phyloP scores from a whole-genome alignment of 169 alveolate species.

The Cryptosporidium xiaoi region DNA sequence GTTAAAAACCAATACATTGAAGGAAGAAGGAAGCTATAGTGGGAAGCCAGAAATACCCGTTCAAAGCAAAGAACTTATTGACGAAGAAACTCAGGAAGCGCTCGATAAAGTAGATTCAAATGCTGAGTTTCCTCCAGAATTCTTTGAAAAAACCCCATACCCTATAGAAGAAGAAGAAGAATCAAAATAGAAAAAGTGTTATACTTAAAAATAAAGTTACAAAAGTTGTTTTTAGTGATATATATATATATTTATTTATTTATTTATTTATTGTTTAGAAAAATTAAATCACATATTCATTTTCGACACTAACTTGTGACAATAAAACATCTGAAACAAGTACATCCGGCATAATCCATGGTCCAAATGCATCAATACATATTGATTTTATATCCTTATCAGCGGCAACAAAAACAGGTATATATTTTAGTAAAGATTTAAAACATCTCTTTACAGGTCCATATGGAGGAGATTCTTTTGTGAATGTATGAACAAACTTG shows the following conservation, averaged over 20 bases:
- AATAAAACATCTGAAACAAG: constrained; percentile 55
- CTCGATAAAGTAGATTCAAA: neutral
- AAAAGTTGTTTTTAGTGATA: neutral
- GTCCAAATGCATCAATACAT: constrained; percentile 70
- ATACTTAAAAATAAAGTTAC: neutral
- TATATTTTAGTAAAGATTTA: constrained; percentile 36
- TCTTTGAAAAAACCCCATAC: constrained; percentile 55
- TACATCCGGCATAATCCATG: constrained; percentile 74
- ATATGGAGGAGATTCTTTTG: constrained; percentile 53
- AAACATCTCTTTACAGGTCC: constrained; percentile 69
- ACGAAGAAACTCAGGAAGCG: neutral
- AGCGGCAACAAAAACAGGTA: constrained; percentile 51
- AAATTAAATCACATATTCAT: neutral
- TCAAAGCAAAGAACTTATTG: neutral
- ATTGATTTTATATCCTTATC: constrained; percentile 55
- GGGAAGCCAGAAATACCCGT: constrained; percentile 56
- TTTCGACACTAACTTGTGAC: constrained; percentile 18
- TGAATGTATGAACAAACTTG: constrained; percentile 36
- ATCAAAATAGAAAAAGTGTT: neutral
- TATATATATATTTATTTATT: too few species aligned
- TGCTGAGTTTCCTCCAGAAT: neutral
- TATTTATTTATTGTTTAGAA: neutral
- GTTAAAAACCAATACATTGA: constrained; percentile 25
- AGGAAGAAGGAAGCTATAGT: constrained; percentile 12
- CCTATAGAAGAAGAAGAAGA: constrained; percentile 31